Percentiles rank a stretch among this genome's conserved stretches.
phyloP scores from a whole-genome alignment of 768 basidiomycete genomes.

The Porphyrellus cyaneotinctus region DNA sequence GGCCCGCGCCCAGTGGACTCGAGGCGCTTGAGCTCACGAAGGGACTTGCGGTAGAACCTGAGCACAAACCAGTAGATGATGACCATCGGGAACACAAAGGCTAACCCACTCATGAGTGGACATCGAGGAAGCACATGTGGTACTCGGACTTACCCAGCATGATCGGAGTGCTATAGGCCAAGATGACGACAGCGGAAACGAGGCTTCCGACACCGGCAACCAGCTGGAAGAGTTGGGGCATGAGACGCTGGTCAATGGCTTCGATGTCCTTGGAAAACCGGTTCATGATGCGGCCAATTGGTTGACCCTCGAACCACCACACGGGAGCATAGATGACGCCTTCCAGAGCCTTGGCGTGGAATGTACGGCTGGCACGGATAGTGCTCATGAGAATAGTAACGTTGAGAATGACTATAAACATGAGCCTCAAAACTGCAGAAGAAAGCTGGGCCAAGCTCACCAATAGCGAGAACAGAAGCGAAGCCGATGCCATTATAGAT shows the following conservation, averaged over 20 bases:
- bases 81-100: conserved; percentile 21
- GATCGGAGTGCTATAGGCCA: conserved; percentile 26
- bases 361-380: conserved; percentile 24
- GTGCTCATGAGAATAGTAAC: conserved; percentile 23
- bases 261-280: conserved; percentile 43
- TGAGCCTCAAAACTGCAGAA: neutral
- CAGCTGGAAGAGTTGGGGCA: conserved; percentile 29
- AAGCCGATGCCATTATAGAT: conserved; percentile 28
- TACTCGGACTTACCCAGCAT: conserved; percentile 35
- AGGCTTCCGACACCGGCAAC: conserved; percentile 23
- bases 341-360: conserved; percentile 22
- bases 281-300: conserved; percentile 45
- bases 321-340: conserved; percentile 26
- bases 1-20: conserved; percentile 45
- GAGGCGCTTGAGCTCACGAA: conserved; percentile 44
- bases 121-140: conserved; percentile 5
- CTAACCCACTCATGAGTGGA: conserved; percentile 20
- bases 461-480: conserved; percentile 13
- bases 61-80: conserved; percentile 41
- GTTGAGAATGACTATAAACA: conserved; percentile 23
- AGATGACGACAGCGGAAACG: conserved; percentile 21
- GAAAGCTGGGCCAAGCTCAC: conserved; percentile 8
- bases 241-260: conserved; percentile 36
- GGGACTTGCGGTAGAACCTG: conserved; percentile 44
- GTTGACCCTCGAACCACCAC: conserved; percentile 32